These are phyloP conservation scores for Lentinula novae-zelandiae DNA, from an alignment of 1,284 basidiomycete genomes.

Conservation along the genomic window DNA sequence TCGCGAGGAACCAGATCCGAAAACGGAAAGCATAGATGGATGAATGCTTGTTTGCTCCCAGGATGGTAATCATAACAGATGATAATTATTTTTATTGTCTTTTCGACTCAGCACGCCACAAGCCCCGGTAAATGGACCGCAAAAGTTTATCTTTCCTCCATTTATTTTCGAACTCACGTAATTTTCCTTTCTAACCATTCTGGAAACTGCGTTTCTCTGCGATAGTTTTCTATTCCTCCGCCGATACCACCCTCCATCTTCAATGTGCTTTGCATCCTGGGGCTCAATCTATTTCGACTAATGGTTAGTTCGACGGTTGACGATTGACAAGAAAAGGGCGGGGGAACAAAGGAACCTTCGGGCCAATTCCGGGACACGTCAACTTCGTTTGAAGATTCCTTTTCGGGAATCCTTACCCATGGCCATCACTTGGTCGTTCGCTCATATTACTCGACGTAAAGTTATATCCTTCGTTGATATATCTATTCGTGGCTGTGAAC, in stretches of 20 bases:
- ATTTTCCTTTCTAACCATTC: not conserved
- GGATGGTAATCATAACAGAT: constrained; percentile 16
- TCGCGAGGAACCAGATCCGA: constrained; percentile 34
- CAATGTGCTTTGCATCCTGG: not conserved
- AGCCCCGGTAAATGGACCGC: constrained; percentile 2
- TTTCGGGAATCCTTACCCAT: not conserved
- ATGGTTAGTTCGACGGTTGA: not conserved
- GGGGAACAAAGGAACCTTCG: not conserved
- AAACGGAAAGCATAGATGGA: constrained; percentile 25
- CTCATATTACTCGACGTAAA: not conserved
- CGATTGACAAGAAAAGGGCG: not conserved
- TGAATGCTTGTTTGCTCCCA: constrained; percentile 32
- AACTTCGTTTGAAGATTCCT: constrained; percentile 3
- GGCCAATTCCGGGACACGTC: not conserved
- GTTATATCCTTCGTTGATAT: not conserved
- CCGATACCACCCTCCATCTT: not conserved
- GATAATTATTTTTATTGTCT: constrained; percentile 41
- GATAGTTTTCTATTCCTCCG: not conserved
- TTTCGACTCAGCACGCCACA: constrained; percentile 6
- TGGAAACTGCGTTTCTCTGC: not conserved
- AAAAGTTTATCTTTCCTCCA: constrained; percentile 9
- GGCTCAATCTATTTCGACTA: not conserved
- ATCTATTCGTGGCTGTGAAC: constrained; percentile 3
- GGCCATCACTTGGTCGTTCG: not conserved
- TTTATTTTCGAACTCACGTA: constrained; percentile 1